Conservation (phyloP, 2,329 filamentous ascomycete species). For the Pseudogymnoascus sp. region DNA sequence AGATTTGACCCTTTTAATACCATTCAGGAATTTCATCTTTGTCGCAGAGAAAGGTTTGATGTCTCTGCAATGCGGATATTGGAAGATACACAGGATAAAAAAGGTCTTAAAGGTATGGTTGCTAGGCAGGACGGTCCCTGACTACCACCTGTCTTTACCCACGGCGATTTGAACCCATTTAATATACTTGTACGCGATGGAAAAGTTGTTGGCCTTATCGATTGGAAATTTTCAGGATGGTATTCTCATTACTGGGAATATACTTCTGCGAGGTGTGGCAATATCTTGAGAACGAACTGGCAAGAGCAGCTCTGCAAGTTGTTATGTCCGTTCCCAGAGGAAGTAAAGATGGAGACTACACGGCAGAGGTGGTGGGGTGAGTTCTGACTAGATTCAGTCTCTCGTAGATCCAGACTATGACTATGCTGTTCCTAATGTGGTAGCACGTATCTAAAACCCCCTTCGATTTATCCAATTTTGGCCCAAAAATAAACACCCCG, state of each 20-base stretch:
- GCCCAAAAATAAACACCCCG: neutral
- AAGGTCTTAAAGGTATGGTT: constrained; percentile 29
- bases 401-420: no score
- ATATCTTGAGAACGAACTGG: constrained; percentile 25
- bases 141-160: constrained; percentile 36
- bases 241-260: constrained; percentile 34
- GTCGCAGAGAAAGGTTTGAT: constrained; percentile 23
- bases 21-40: constrained; percentile 29
- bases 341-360: constrained; percentile 34
- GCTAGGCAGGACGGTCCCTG: constrained; percentile 30
- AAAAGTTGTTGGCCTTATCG: constrained; percentile 37
- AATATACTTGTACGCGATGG: constrained; percentile 37
- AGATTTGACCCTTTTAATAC: constrained; percentile 29
- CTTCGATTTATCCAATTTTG: no score
- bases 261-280: constrained; percentile 23
- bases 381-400: constrained; percentile 5
- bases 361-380: constrained; percentile 33
- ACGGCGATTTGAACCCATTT: constrained; percentile 36
- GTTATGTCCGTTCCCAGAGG: constrained; percentile 30
- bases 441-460: no score
- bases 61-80: constrained; percentile 18
- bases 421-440: no score
- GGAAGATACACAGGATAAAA: constrained; percentile 20
- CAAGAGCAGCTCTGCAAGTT: constrained; percentile 28
- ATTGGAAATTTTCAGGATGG: constrained; percentile 37